Conservation (phyloP, 768 basidiomycete species). For the Trametes coccinea region DNA sequence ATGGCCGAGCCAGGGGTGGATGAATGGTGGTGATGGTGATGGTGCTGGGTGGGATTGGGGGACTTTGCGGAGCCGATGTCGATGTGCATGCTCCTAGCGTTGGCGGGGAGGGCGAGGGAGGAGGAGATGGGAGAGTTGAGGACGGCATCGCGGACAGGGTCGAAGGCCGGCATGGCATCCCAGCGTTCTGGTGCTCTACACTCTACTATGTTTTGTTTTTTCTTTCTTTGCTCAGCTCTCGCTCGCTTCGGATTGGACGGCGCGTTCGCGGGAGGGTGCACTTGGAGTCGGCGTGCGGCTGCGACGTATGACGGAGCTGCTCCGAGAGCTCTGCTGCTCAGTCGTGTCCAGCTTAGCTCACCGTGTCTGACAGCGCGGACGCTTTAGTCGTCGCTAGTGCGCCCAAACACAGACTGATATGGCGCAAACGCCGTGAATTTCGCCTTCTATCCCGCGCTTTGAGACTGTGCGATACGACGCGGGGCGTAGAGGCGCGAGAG, state of each 20-base stretch:
- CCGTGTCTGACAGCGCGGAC: constrained; percentile 17
- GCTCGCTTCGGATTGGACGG: constrained; percentile 10
- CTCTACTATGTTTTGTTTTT: background rate
- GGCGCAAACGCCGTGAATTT: background rate
- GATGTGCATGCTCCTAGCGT: constrained; percentile 27
- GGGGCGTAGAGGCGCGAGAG: background rate
- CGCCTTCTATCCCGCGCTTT: no score
- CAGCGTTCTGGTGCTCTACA: background rate
- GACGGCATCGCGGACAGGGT: constrained; percentile 86
- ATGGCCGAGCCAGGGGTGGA: constrained; percentile 26
- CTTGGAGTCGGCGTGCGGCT: no score
- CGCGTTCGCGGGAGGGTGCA: no score
- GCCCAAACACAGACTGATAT: background rate
- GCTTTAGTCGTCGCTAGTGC: constrained; percentile 21
- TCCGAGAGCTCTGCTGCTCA: background rate
- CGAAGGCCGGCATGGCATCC: constrained; percentile 66
- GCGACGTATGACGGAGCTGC: background rate
- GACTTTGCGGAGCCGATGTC: constrained; percentile 15
- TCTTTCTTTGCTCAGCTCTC: background rate
- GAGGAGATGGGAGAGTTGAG: constrained; percentile 70
- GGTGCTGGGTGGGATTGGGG: constrained; percentile 3
- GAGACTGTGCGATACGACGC: background rate
- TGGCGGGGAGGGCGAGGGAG: constrained; percentile 38
- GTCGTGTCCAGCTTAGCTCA: constrained; percentile 4
- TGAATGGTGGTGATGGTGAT: constrained; percentile 36